Evolutionary conservation across 257 asterid genomes (phyloP), one percentile per base, ranked within the genome.

Genomic region (Nicotiana paniculata): DNA sequence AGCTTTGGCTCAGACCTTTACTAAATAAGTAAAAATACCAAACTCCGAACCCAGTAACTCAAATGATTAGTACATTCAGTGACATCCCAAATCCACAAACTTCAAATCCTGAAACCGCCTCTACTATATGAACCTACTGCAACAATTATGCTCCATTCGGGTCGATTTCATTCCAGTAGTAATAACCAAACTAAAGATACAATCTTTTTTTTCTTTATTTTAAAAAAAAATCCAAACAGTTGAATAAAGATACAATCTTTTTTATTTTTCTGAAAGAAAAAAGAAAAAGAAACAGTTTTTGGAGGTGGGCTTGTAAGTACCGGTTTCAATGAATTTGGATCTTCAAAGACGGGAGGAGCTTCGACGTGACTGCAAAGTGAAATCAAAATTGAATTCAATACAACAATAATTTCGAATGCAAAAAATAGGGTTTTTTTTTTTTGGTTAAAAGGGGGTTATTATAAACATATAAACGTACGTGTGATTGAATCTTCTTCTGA

Each of bases 311-410:
- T 48, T 3, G 43, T 28, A 74, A 4, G 24, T 79, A 55, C 79
- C 88, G 87, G 88, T 39, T 90, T 91, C 87, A 94, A 85, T 13
- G 99, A 96, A 90, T 88, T 93, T 21, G 99, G 99, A 90, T 94
- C 98, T 88, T 94, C 97, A 81, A 96, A 86, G 1, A 91, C 77
- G 8, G 99, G 97, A 83, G 95, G 85, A 76, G 92, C 93, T 82
- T 93, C 97, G 86, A 91, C 88, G 80, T 96, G 97, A 63, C 94
- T 90, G 87, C 91, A 84, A 87, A 26, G 53, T 55, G 3, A 80
- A 81, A 46, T 65, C 77, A 65, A 24, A 43, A 72, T 46, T 3
- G 3, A 32, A 66, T 5, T 3, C 15, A 48, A 13, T 24, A 74
- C 21, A 72, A 32, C 13, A 72, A 48, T 24, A 72, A 46, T 15